Percentiles rank a stretch among this genome's conserved stretches.
These are phyloP conservation scores for Hericium erinaceus DNA, from an alignment of 768 basidiomycete genomes.

Conservation along the genomic window DNA sequence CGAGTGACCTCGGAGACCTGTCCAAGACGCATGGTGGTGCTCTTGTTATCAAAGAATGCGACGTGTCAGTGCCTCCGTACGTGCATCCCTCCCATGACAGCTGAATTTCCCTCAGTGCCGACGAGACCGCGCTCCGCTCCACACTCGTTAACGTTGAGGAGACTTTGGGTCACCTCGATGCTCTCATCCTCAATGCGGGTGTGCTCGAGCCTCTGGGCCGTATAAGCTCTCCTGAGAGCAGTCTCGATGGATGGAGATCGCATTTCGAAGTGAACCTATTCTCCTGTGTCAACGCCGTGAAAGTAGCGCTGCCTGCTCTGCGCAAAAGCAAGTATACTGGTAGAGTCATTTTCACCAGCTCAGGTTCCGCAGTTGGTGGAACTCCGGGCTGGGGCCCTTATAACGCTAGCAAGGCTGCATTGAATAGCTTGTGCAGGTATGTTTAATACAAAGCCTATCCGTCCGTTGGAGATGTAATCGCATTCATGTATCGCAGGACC, in stretches of 20 bases:
- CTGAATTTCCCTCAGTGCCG: conserved; percentile 35
- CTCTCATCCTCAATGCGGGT: conserved; percentile 80
- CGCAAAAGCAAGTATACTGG: conserved; percentile 51
- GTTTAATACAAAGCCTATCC: background rate
- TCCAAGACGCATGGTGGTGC: conserved; percentile 24
- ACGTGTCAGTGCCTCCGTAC: conserved; percentile 49
- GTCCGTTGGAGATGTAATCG: background rate
- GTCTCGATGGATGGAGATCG: conserved; percentile 52
- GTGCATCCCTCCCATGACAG: background rate
- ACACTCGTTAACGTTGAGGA: conserved; percentile 46
- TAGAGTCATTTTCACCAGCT: conserved; percentile 73
- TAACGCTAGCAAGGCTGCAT: conserved; percentile 77
- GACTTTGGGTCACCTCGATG: conserved; percentile 60
- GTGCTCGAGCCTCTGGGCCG: conserved; percentile 60
- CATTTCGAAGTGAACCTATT: conserved; percentile 87
- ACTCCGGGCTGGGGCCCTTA: conserved; percentile 72
- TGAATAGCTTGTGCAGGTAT: conserved; percentile 61
- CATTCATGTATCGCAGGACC: conserved; percentile 39
- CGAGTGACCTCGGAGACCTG: conserved; percentile 55
- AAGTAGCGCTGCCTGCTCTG: conserved; percentile 59
- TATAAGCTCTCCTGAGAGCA: conserved; percentile 39
- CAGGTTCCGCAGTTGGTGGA: conserved; percentile 69
- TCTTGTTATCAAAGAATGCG: conserved; percentile 55
- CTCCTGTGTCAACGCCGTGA: conserved; percentile 64
- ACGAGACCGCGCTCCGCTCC: conserved; percentile 42